Evolutionary conservation across 75 land plant species (phyloP).

Genomic region (Selaginella tamariscina): DNA sequence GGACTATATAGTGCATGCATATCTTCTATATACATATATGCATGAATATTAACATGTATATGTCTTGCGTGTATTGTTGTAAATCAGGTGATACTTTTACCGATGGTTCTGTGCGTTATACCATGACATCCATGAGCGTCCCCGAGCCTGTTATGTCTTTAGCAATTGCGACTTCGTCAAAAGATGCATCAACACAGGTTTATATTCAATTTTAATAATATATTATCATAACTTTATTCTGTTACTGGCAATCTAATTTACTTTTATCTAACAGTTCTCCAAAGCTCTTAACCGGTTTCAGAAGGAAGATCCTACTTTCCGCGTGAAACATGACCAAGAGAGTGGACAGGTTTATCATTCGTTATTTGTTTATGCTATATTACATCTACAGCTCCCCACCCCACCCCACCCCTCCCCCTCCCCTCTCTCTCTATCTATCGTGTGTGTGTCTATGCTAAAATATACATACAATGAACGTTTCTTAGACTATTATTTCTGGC

Average conservation of each 20-base stretch:
- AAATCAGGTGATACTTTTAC: slow-evolving; percentile 93
- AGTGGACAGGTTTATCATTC: slow-evolving; percentile 99
- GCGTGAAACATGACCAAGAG: slow-evolving; percentile 85
- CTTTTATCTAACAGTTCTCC: slow-evolving; percentile 55
- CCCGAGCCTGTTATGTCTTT: slow-evolving; percentile 99
- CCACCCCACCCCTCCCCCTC: too few relatives aligned
- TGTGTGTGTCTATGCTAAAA: neutral
- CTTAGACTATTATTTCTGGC: slow-evolving; percentile 95
- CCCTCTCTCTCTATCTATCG: too few relatives aligned
- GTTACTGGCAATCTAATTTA: too few relatives aligned
- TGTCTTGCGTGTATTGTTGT: slow-evolving; percentile 6
- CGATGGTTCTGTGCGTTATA: slow-evolving; percentile 79
- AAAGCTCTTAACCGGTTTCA: slow-evolving; percentile 98
- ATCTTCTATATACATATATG: too few relatives aligned
- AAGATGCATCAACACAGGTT: slow-evolving; percentile 69
- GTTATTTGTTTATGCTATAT: too few relatives aligned
- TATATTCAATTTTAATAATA: neutral
- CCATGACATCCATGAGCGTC: slow-evolving; percentile 99
- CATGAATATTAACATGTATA: too few relatives aligned
- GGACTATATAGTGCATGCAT: too few relatives aligned
- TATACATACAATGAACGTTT: neutral
- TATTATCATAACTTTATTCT: neutral
- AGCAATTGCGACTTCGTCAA: slow-evolving; percentile 69
- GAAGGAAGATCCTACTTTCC: slow-evolving; percentile 96
- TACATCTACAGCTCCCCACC: too few relatives aligned